phyloP scores from a whole-genome alignment of 805 yeast species.

The Pichia membranifaciens region DNA sequence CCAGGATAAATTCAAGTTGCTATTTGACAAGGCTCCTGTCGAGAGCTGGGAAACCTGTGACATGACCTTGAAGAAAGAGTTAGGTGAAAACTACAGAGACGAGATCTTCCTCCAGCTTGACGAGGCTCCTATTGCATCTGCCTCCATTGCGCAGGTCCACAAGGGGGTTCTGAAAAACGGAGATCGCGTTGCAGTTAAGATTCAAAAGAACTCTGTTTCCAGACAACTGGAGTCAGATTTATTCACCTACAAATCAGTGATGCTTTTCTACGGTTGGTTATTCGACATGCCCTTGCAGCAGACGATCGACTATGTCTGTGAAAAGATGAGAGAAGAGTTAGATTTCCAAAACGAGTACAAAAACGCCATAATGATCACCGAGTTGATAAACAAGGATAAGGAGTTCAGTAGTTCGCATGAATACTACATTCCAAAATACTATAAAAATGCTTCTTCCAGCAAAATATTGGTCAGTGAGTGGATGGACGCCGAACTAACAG shows the following conservation, averaged over 20 bases:
- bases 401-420: constrained; percentile 29
- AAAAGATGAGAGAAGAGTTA: constrained; percentile 53
- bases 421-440: constrained; percentile 53
- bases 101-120: constrained; percentile 41
- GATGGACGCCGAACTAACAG: constrained; percentile 64
- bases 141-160: constrained; percentile 70
- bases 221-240: constrained; percentile 60
- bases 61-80: constrained; percentile 31
- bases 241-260: constrained; percentile 46
- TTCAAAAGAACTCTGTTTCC: constrained; percentile 58
- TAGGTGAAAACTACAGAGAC: constrained; percentile 39
- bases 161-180: constrained; percentile 42
- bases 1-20: constrained; percentile 47
- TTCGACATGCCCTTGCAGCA: constrained; percentile 61
- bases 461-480: constrained; percentile 64
- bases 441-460: constrained; percentile 38
- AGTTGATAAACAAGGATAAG: constrained; percentile 37
- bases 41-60: constrained; percentile 48
- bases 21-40: constrained; percentile 66
- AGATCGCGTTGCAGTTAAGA: constrained; percentile 55
- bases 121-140: constrained; percentile 63
- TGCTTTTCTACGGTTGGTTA: constrained; percentile 47
- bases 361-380: constrained; percentile 42
- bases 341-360: constrained; percentile 52
- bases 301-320: constrained; percentile 51